These are phyloP conservation scores for Microascus cirrosus DNA, from an alignment of 2,329 filamentous ascomycete genomes.

Conservation along the genomic window DNA sequence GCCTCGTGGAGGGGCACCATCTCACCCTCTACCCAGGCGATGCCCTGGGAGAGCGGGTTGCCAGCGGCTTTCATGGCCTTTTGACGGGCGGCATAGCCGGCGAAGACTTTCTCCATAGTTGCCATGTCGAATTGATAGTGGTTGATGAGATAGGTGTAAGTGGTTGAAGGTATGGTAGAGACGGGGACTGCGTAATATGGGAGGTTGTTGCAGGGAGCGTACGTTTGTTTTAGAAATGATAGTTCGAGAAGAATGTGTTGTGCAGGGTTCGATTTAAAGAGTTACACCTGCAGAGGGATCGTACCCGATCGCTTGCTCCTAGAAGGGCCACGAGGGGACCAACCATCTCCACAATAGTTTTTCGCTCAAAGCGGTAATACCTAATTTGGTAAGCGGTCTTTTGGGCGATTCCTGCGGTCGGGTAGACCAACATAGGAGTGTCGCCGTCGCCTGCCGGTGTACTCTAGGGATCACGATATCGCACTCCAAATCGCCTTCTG, in stretches of 20 bases:
- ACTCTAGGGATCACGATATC: no score
- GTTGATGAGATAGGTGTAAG: not conserved
- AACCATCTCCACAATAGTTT: not conserved
- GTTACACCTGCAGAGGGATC: not conserved
- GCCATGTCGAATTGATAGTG: conserved; percentile 18
- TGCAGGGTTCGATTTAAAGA: no score
- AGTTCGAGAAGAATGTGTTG: no score
- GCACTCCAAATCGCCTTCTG: no score
- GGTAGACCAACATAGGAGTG: not conserved
- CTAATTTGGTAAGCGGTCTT: not conserved
- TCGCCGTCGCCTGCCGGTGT: no score
- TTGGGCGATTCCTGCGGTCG: not conserved
- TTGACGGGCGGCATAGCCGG: conserved; percentile 19
- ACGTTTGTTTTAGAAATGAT: no score
- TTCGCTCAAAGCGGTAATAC: not conserved
- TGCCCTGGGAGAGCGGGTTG: conserved; percentile 27
- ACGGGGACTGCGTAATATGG: not conserved
- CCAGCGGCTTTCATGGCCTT: conserved; percentile 17
- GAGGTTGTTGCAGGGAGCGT: no score
- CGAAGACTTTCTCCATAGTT: conserved; percentile 30
- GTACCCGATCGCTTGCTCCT: not conserved
- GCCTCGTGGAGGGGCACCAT: conserved; percentile 31
- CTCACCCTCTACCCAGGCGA: conserved; percentile 34
- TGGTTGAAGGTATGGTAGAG: not conserved
- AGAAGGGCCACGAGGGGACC: not conserved